Evolutionary conservation across 495 filamentous ascomycete species (phyloP), one percentile per base, ranked within the genome.

Genomic region (Parachaetomium inaequale): DNA sequence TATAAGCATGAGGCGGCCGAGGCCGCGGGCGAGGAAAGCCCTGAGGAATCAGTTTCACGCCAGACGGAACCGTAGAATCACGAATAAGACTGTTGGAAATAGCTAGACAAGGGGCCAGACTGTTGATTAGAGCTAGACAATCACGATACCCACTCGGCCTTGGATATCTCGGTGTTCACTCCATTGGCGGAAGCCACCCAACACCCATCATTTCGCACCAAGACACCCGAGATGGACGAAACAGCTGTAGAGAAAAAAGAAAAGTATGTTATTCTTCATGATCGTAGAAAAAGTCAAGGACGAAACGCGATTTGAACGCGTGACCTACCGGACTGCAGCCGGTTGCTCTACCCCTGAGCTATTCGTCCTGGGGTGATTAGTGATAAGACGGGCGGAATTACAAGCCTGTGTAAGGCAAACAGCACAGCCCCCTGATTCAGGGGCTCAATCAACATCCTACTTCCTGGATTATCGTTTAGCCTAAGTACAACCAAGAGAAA

Each of bases 1-100:
- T 68, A 81, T 23, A 71, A 70, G 43, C 72, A 79, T 47, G 76
- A 79, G 66, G 15, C 6, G 6, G 7, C 15, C 2, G 57, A 36
- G 14, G 56, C n/a, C n/a, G n/a, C n/a, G n/a, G n/a, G n/a, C n/a
- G n/a, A n/a, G n/a, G n/a, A n/a, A n/a, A n/a, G n/a, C n/a, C n/a
- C n/a, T n/a, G n/a, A n/a, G n/a, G n/a, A n/a, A 50, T 45, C 23
- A 45, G 5, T 4, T 19, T 49, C 43, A 7, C 4, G 7, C 8
- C 31, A 12, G 34, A 15, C 34, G 29, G 31, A 54, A 31, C 7
- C 31, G 0, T 26, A 28, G 28, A 7, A 52, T 11, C 25, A 32
- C 21, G 43, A 46, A 34, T 11, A 11, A n/a, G n/a, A n/a, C n/a
- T n/a, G n/a, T n/a, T n/a, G n/a, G n/a, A n/a, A n/a, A n/a, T n/a